Evolutionary conservation across 306 rosid species (phyloP), one percentile per base, ranked within the genome.

Genomic region (Arachis hypogaea): DNA sequence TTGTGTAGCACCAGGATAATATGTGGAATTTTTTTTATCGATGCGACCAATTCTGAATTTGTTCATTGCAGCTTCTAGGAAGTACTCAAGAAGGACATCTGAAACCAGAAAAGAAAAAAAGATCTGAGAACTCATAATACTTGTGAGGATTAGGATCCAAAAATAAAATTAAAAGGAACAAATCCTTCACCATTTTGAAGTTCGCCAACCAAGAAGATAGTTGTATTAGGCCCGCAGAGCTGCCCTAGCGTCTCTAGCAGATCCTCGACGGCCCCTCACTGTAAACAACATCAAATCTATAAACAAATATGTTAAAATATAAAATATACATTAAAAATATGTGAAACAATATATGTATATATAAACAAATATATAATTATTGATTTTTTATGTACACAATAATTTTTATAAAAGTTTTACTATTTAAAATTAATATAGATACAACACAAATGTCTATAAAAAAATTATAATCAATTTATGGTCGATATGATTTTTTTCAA

Each of bases 31-130:
- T 22, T 22, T 22, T 22, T 16, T 16, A 81, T 89, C 91, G 77
- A 89, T 85, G 10, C 97, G 96, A 14, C 97, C 96, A 63, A 92
- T 78, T 40, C 52, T 43, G 83, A 92, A 87, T 80, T 74, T 78
- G 54, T 86, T 82, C 93, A 86, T 82, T 58, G 93, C 90, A 41
- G 84, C 86, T 61, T 89, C 90, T 29, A 92, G 72, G 79, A 89
- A 92, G 85, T 84, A 89, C 81, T 89, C 93, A 9, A 92, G 93
- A 81, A 92, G 80, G 63, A 90, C 91, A 86, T 92, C 97, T 92
- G 90, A 68, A 29, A 63, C 54, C 66, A 81, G 65, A 58, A 82
- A 58, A 46, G 65, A 52, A 11, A 69, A n/a, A 76, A 14, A 81
- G 54, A 59, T 28, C 69, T 18, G 63, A 46, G 11, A 46, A 46